Evolutionary conservation across 441 rosid species (phyloP).

Genomic region (Francoa sonchifolia): DNA sequence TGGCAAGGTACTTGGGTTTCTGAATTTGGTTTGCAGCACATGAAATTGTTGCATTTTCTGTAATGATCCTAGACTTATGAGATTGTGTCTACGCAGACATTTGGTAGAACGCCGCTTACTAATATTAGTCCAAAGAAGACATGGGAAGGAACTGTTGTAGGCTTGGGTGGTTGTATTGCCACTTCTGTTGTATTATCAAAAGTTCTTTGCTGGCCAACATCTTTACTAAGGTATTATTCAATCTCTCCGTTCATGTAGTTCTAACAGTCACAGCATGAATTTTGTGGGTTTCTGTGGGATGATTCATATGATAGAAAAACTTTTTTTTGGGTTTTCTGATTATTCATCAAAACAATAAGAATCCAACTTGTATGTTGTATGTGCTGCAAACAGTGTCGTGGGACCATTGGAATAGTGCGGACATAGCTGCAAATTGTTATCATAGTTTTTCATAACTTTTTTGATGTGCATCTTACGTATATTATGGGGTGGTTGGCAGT

Average conservation of each 20-base stretch:
- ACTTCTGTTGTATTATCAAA: slow-evolving; percentile 45
- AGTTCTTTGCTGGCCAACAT: slow-evolving; percentile 64
- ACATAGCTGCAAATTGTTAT: no score
- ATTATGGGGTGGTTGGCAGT: slow-evolving; percentile 30
- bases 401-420: no score
- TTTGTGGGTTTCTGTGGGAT: no score
- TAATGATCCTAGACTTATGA: neutral
- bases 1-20: slow-evolving; percentile 65
- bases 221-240: slow-evolving; percentile 48
- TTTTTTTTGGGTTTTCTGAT: no score
- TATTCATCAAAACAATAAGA: no score
- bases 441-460: neutral
- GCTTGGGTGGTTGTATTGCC: slow-evolving; percentile 77
- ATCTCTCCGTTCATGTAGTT: no score
- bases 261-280: no score
- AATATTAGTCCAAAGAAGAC: slow-evolving; percentile 87
- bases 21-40: slow-evolving; percentile 3
- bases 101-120: slow-evolving; percentile 76
- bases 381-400: no score
- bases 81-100: slow-evolving; percentile 38
- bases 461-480: slow-evolving; percentile 11
- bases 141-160: slow-evolving; percentile 86
- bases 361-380: no score
- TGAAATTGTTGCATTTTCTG: neutral
- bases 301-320: no score